phyloP scores from a whole-genome alignment of 805 yeast genomes.

The Nakazawaea siamensis region DNA sequence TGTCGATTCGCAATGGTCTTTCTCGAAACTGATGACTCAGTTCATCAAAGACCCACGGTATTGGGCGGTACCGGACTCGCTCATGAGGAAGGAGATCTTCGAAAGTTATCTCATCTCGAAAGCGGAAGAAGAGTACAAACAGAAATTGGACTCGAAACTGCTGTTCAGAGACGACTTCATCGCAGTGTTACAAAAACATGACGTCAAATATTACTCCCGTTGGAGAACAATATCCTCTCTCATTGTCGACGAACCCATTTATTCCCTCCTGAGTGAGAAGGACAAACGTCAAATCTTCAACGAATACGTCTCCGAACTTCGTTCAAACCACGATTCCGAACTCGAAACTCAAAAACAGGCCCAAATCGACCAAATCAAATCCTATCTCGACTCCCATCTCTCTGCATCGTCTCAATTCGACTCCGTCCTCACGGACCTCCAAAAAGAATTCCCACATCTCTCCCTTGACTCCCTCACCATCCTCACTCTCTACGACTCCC shows the following conservation, averaged over 20 bases:
- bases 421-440: slow-evolving; percentile 25
- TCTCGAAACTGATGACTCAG: slow-evolving; percentile 51
- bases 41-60: slow-evolving; percentile 55
- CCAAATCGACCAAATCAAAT: slow-evolving; percentile 35
- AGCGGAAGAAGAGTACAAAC: slow-evolving; percentile 40
- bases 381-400: slow-evolving; percentile 32
- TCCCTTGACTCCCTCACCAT: slow-evolving; percentile 52
- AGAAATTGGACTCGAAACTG: slow-evolving; percentile 44
- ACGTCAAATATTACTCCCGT: slow-evolving; percentile 46
- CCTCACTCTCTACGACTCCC: slow-evolving; percentile 37
- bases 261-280: slow-evolving; percentile 49
- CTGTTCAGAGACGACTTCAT: slow-evolving; percentile 48
- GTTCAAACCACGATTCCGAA: slow-evolving; percentile 21
- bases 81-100: slow-evolving; percentile 50
- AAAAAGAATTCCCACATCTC: slow-evolving; percentile 43
- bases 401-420: slow-evolving; percentile 29
- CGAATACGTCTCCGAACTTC: slow-evolving; percentile 37
- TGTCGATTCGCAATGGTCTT: slow-evolving; percentile 74
- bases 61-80: slow-evolving; percentile 58
- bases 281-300: slow-evolving; percentile 48
- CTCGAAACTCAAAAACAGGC: slow-evolving; percentile 36
- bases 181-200: slow-evolving; percentile 33
- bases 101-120: slow-evolving; percentile 54
- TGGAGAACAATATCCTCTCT: slow-evolving; percentile 54
- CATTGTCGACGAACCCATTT: slow-evolving; percentile 59